These are phyloP conservation scores for Metschnikowia cubensis DNA, from an alignment of 805 yeast genomes.

Conservation along the genomic window DNA sequence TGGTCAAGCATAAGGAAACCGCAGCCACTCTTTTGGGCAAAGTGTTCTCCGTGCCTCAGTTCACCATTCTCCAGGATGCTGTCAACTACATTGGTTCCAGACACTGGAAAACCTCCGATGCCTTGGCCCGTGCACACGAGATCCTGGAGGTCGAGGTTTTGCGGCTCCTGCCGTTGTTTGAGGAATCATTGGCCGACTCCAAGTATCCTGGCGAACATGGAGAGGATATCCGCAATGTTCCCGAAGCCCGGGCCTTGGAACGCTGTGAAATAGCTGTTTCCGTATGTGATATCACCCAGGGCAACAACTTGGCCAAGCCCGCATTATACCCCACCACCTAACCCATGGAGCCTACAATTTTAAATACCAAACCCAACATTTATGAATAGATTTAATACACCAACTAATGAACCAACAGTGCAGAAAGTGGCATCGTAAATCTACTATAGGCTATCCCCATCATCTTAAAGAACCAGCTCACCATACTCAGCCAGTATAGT, in stretches of 20 bases:
- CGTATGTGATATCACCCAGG: slow-evolving; percentile 8
- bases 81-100: not conserved
- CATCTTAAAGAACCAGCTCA: too few relatives aligned
- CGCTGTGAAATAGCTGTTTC: slow-evolving; percentile 12
- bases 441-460: too few relatives aligned
- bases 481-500: too few relatives aligned
- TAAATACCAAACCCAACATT: not conserved
- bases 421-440: too few relatives aligned
- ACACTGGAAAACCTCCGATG: slow-evolving; percentile 8
- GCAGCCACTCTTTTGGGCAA: slow-evolving; percentile 4
- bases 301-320: slow-evolving; percentile 6
- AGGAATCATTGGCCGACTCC: not conserved
- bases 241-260: slow-evolving; percentile 7
- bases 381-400: too few relatives aligned
- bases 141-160: slow-evolving; percentile 5
- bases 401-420: too few relatives aligned
- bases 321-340: not conserved
- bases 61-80: not conserved
- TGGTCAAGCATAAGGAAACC: not conserved
- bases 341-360: too few relatives aligned
- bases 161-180: slow-evolving; percentile 6
- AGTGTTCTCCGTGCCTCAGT: slow-evolving; percentile 9
- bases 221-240: not conserved
- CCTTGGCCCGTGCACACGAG: slow-evolving; percentile 1
- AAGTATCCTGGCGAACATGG: slow-evolving; percentile 1